Evolutionary conservation across 768 basidiomycete genomes (phyloP).

Genomic region (Mycena metata): DNA sequence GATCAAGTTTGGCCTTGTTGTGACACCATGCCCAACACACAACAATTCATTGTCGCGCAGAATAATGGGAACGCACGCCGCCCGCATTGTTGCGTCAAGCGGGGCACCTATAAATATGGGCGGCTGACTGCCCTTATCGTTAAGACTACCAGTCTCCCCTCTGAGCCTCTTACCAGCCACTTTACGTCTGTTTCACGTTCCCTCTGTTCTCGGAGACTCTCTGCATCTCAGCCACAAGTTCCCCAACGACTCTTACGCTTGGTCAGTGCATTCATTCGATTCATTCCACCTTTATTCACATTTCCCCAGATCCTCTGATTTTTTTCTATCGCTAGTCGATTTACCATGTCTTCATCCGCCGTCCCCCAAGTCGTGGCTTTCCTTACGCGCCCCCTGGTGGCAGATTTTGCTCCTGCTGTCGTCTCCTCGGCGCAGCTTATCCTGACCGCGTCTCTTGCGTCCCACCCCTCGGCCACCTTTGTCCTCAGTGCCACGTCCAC

Average conservation of each 20-base stretch:
- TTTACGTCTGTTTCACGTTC: slow-evolving; percentile 25
- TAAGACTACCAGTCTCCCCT: slow-evolving; percentile 29
- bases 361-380: slow-evolving; percentile 33
- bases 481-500: slow-evolving; percentile 1
- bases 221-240: slow-evolving; percentile 1
- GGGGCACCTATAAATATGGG: slow-evolving; percentile 19
- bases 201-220: slow-evolving; percentile 29
- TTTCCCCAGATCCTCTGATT: background rate
- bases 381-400: slow-evolving; percentile 34
- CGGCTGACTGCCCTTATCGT: background rate
- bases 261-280: background rate
- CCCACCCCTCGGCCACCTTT: slow-evolving; percentile 5
- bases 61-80: slow-evolving; percentile 22
- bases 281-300: background rate
- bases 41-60: slow-evolving; percentile 18
- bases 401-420: slow-evolving; percentile 7
- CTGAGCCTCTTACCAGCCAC: slow-evolving; percentile 20
- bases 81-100: slow-evolving; percentile 17
- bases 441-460: slow-evolving; percentile 24
- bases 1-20: slow-evolving; percentile 9
- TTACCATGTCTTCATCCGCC: slow-evolving; percentile 32
- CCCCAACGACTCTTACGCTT: slow-evolving; percentile 24
- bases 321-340: slow-evolving; percentile 24
- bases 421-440: slow-evolving; percentile 31
- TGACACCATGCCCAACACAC: slow-evolving; percentile 1